phyloP scores from a whole-genome alignment of 768 basidiomycete genomes.

The Suillus lakei region DNA sequence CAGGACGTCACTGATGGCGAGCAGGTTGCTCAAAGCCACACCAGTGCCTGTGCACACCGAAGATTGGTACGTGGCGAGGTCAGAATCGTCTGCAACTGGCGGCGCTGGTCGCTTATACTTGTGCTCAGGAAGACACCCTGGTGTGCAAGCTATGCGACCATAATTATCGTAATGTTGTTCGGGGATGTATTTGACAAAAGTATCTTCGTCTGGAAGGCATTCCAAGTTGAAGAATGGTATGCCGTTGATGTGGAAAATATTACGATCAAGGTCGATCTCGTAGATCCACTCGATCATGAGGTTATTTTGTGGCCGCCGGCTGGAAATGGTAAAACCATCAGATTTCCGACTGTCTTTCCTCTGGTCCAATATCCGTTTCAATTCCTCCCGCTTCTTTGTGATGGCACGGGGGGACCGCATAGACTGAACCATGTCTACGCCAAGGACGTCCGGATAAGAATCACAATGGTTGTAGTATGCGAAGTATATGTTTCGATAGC shows the following conservation, averaged over 20 bases:
- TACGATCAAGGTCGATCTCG: background rate
- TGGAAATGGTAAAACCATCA: too few species aligned
- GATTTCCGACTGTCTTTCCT: too few species aligned
- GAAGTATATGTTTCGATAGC: slow-evolving; percentile 27
- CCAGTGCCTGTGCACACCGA: background rate
- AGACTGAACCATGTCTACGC: slow-evolving; percentile 20
- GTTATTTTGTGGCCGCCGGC: too few species aligned
- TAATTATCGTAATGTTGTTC: too few species aligned
- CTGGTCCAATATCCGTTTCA: background rate
- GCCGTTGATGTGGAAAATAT: background rate
- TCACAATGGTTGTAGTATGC: slow-evolving; percentile 24
- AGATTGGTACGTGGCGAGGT: background rate
- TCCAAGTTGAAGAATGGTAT: background rate
- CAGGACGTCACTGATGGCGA: background rate
- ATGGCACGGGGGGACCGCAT: background rate
- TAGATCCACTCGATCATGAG: background rate
- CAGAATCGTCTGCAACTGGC: too few species aligned
- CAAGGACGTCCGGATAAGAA: slow-evolving; percentile 27
- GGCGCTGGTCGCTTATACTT: too few species aligned
- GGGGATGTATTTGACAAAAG: too few species aligned
- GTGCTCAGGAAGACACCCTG: too few species aligned
- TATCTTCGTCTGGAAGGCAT: too few species aligned
- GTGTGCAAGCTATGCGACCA: rapidly evolving
- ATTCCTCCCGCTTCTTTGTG: background rate
- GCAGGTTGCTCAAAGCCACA: background rate